Conservation (phyloP, 495 filamentous ascomycete genomes). For the Penicillium atrosanguineum region DNA sequence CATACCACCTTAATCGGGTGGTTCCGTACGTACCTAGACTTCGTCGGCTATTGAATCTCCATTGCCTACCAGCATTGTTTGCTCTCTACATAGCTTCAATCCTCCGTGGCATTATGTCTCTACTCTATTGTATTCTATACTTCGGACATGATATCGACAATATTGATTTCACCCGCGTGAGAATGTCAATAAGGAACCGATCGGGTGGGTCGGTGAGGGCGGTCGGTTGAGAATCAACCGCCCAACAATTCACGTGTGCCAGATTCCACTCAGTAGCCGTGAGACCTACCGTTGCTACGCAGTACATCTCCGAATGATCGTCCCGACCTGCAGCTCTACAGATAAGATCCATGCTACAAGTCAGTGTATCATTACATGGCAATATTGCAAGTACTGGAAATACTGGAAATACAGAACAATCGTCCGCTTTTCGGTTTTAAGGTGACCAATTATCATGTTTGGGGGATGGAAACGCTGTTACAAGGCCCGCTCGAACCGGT, state of each 20-base stretch:
- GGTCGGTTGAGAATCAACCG: conserved; percentile 22
- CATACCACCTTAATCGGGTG: conserved; percentile 15
- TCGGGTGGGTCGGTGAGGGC: conserved; percentile 22
- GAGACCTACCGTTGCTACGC: conserved; percentile 14
- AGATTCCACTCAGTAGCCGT: conserved; percentile 28
- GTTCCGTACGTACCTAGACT: background rate
- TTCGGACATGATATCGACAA: background rate
- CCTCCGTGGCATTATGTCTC: background rate
- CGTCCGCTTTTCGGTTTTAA: background rate
- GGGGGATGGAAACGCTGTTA: conserved; percentile 39
- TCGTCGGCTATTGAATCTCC: conserved; percentile 3
- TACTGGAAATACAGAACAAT: background rate
- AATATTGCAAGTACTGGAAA: too few relatives aligned
- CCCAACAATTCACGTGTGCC: conserved; percentile 28
- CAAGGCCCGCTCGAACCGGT: conserved; percentile 47
- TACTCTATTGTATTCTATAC: background rate
- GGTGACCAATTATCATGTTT: conserved; percentile 21
- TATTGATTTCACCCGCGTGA: background rate
- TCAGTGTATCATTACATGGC: background rate
- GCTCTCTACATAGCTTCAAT: background rate
- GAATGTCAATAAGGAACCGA: background rate
- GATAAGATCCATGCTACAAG: background rate
- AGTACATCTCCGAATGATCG: background rate
- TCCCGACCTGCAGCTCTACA: background rate
- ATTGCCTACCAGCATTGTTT: background rate